A percentile compares a stretch with the other conserved stretches of the same genome.
Conservation (phyloP, 31 red algal species). For the Odonthalia washingtoniensis region DNA sequence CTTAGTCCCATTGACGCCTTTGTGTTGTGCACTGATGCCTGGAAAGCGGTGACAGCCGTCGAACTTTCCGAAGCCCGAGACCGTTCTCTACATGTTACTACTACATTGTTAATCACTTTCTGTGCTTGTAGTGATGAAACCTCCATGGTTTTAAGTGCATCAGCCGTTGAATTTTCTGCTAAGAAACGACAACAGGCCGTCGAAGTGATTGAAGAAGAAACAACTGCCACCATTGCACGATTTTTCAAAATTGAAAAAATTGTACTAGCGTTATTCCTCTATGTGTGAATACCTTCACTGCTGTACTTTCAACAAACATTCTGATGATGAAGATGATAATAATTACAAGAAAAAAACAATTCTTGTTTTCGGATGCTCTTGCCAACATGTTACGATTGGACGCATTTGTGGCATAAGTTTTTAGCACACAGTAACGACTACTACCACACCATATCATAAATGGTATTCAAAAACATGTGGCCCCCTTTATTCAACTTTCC, state of each 20-base stretch:
- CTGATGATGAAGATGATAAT: neutral
- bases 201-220: neutral
- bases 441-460: neutral
- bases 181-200: slow-evolving; percentile 12
- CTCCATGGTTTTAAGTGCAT: slow-evolving; percentile 4
- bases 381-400: neutral
- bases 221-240: slow-evolving; percentile 17
- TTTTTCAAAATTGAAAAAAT: slow-evolving; percentile 43
- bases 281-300: slow-evolving; percentile 23
- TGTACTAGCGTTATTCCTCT: slow-evolving; percentile 21
- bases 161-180: neutral
- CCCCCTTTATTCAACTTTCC: neutral
- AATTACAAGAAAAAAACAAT: neutral
- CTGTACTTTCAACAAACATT: neutral
- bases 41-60: slow-evolving; percentile 52
- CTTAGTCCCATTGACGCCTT: slow-evolving; percentile 42
- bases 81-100: slow-evolving; percentile 3
- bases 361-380: slow-evolving; percentile 7
- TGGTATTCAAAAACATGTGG: neutral
- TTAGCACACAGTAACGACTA: neutral
- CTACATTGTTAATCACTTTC: slow-evolving; percentile 11
- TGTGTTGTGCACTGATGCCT: slow-evolving; percentile 45
- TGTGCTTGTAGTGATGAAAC: slow-evolving; percentile 21
- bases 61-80: neutral
- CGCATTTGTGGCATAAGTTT: slow-evolving; percentile 8